Base-by-base conservation (phyloP, 2,329 filamentous ascomycete genomes). In the Sporothrix curviconia region DNA sequence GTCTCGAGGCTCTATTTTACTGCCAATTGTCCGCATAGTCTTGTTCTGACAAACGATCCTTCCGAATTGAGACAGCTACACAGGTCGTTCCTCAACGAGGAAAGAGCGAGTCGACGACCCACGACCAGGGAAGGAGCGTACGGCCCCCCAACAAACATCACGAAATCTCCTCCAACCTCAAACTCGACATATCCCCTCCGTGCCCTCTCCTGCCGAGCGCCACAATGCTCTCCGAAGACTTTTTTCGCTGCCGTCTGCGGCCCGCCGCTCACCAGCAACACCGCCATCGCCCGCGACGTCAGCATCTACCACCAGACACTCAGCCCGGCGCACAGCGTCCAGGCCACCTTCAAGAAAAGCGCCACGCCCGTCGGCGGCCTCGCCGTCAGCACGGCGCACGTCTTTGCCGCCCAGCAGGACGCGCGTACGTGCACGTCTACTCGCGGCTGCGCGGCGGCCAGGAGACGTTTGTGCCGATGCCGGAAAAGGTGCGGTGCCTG, bases 401-500 rank as follows among this genome's bases (percentile, higher is more conserved):
- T 97, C 47, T 99, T 96, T 69, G 87, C 92, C 4, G 92, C 90
- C 4, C 94, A 99, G 70, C 81, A 87, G 51, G 91, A 92, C 63
- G 96, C 72, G 90, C 91, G 0, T 89, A 95, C 42, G 81, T 99
- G 1, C 90, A 97, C 72, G 90, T 99, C 56, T 99, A 97, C 73
- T 92, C 83, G 58, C 82, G 91, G 56, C 79, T 85, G 59, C 88
- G 89, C 62, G 89, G 89, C 28, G 94, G 89, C 65, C 91, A 96
- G 68, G 92, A 97, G 73, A 88, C 90, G 7, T 81, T 90, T 17
- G 84, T 97, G 19, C 87, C 92, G 0, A 95, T 99, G 66, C 85
- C 88, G 0, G 92, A 97, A 72, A 83, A 85, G 65, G 90, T 99
- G 66, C 85, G 84, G 62, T 91, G 88, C 71, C 74, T 95, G 66